Conservation (phyloP, 805 yeast species). For the Sugiyamaella mastotermitis region DNA sequence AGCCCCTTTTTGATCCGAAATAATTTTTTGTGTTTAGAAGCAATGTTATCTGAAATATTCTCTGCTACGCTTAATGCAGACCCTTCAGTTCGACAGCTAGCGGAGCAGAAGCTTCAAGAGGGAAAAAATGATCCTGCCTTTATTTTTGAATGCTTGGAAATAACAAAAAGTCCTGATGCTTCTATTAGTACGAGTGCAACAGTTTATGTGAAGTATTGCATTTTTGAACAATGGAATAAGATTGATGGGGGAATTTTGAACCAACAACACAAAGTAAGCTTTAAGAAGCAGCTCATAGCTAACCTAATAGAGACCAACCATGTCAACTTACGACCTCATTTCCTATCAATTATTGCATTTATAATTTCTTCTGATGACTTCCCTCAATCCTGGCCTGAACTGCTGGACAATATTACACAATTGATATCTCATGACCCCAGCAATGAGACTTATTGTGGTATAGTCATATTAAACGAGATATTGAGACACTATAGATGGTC, state of each 20-base stretch:
- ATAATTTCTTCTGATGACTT: constrained; percentile 5
- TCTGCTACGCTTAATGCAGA: constrained; percentile 62
- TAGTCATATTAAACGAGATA: constrained; percentile 47
- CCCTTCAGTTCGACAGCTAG: constrained; percentile 51
- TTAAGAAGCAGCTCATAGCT: constrained; percentile 5
- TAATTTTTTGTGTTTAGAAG: too few relatives aligned
- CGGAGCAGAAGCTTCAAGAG: constrained; percentile 57
- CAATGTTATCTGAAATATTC: constrained; percentile 7
- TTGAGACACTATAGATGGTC: constrained; percentile 64
- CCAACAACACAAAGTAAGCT: neutral
- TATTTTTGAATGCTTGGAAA: constrained; percentile 71
- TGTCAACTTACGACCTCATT: constrained; percentile 1
- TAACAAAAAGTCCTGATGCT: constrained; percentile 46
- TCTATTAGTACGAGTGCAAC: constrained; percentile 57
- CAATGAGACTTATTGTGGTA: constrained; percentile 50
- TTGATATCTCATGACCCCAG: constrained; percentile 2
- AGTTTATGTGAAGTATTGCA: constrained; percentile 68
- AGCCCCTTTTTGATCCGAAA: too few relatives aligned
- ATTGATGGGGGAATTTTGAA: neutral
- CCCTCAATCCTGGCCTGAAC: constrained; percentile 13
- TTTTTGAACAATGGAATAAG: constrained; percentile 3
- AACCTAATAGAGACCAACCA: constrained; percentile 3
- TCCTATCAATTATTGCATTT: constrained; percentile 4
- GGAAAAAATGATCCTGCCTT: constrained; percentile 60
- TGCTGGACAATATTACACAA: constrained; percentile 3